Percentiles rank a stretch among this genome's conserved stretches.
These are phyloP conservation scores for Sporothrix pseudoabietina DNA, from an alignment of 2,329 filamentous ascomycete species.

Conservation along the genomic window DNA sequence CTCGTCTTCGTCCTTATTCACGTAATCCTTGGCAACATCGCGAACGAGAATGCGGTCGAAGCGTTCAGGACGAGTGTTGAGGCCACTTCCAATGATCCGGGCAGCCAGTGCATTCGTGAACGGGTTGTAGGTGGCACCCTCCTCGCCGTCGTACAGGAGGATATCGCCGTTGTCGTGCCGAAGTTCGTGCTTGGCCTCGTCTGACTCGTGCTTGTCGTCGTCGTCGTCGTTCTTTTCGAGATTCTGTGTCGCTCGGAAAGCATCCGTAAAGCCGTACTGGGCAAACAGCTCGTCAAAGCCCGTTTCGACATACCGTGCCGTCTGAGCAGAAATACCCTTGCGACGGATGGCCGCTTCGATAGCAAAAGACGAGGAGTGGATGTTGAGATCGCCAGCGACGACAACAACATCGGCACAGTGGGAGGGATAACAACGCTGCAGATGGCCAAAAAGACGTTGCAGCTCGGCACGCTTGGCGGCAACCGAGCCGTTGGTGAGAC, in stretches of 20 bases:
- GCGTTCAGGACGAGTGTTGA: conserved; percentile 61
- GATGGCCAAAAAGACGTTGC: conserved; percentile 51
- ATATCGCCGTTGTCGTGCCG: conserved; percentile 33
- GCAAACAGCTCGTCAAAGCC: conserved; percentile 52
- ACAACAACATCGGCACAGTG: conserved; percentile 53
- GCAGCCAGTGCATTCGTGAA: conserved; percentile 58
- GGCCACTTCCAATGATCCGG: conserved; percentile 49
- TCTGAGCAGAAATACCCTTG: conserved; percentile 56
- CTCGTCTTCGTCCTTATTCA: neutral
- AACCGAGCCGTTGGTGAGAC: conserved; percentile 61
- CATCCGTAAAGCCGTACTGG: conserved; percentile 53
- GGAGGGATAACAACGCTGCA: conserved; percentile 46
- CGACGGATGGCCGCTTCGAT: conserved; percentile 56
- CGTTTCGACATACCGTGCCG: conserved; percentile 45
- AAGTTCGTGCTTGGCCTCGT: conserved; percentile 27
- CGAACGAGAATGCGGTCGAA: conserved; percentile 66
- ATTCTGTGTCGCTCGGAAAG: conserved; percentile 51
- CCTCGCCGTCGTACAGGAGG: conserved; percentile 56
- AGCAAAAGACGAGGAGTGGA: conserved; percentile 60
- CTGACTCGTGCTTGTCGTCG: conserved; percentile 39
- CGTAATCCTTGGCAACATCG: neutral
- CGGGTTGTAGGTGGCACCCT: conserved; percentile 67
- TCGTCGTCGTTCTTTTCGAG: conserved; percentile 49
- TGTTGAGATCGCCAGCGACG: conserved; percentile 66
- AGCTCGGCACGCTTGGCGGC: conserved; percentile 60